phyloP scores from a whole-genome alignment of 2,329 filamentous ascomycete species.

The Claviceps sp. region DNA sequence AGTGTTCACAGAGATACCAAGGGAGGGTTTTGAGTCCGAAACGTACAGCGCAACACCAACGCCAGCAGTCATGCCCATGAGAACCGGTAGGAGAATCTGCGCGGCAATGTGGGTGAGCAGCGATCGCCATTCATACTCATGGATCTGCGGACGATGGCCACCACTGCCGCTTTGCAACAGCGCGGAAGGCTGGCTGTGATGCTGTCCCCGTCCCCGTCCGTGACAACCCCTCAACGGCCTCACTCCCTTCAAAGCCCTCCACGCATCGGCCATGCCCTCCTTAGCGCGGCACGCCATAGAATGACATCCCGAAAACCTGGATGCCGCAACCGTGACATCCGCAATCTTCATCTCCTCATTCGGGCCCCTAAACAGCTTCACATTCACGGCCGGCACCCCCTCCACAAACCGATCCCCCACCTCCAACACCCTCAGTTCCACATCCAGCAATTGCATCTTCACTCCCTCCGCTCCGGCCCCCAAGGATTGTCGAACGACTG shows the following conservation, averaged over 20 bases:
- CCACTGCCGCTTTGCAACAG: not conserved
- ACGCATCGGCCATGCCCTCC: slow-evolving; percentile 16
- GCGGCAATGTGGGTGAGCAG: slow-evolving; percentile 42
- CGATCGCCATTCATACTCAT: slow-evolving; percentile 24
- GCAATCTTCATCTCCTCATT: slow-evolving; percentile 42
- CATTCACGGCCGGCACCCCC: slow-evolving; percentile 39
- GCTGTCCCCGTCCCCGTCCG: slow-evolving; percentile 4
- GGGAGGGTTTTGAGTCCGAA: too few species aligned
- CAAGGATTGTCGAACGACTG: slow-evolving; percentile 27
- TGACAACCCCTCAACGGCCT: slow-evolving; percentile 13
- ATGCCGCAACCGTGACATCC: slow-evolving; percentile 26
- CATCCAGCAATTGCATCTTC: slow-evolving; percentile 34
- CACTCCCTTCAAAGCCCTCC: slow-evolving; percentile 15
- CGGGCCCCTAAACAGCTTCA: slow-evolving; percentile 48
- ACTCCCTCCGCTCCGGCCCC: slow-evolving; percentile 39
- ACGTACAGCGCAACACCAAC: slow-evolving; percentile 51
- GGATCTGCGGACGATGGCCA: not conserved
- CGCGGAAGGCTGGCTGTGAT: slow-evolving; percentile 1
- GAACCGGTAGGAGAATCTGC: slow-evolving; percentile 52
- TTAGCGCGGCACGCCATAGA: slow-evolving; percentile 41
- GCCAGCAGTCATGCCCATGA: slow-evolving; percentile 56
- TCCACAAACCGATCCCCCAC: slow-evolving; percentile 43
- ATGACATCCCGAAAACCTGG: slow-evolving; percentile 19
- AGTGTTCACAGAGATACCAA: too few species aligned
- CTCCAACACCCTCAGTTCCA: slow-evolving; percentile 47